Evolutionary conservation across 129 eudicot genomes (phyloP).

Genomic region (Flaveria ramosissima): DNA sequence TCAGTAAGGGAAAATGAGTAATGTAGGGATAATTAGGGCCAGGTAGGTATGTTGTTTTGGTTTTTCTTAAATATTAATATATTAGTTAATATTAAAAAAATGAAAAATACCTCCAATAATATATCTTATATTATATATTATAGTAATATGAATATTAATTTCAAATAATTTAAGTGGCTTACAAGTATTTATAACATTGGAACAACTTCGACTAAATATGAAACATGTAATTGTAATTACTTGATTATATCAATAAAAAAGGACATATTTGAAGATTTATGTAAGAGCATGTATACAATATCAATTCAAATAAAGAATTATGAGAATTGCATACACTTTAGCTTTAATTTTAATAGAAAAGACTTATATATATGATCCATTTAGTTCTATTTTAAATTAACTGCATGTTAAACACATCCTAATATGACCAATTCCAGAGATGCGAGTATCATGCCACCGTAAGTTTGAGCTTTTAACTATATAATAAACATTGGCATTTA

Average conservation of each 20-base stretch:
- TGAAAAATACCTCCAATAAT: not conserved
- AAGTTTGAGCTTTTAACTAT: no score
- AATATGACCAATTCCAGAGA: no score
- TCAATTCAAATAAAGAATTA: no score
- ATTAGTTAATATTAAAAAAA: not conserved
- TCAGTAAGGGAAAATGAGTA: constrained; percentile 36
- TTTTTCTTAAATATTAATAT: not conserved
- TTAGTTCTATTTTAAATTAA: no score
- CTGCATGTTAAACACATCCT: no score
- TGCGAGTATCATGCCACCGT: no score
- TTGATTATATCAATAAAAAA: not conserved
- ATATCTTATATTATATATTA: not conserved
- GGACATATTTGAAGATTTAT: no score
- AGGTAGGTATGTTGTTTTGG: constrained; percentile 34
- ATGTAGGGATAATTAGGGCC: constrained; percentile 40
- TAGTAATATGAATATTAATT: not conserved
- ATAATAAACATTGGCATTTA: not conserved
- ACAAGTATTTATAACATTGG: not conserved
- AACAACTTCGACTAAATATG: not conserved
- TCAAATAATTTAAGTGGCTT: not conserved
- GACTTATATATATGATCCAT: no score
- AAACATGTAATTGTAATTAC: not conserved
- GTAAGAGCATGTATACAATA: no score
- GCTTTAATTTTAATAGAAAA: no score
- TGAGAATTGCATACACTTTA: no score